Evolutionary conservation across 2,329 filamentous ascomycete species (phyloP), one percentile per base, ranked within the genome.

Genomic region (Talaromyces sp.): DNA sequence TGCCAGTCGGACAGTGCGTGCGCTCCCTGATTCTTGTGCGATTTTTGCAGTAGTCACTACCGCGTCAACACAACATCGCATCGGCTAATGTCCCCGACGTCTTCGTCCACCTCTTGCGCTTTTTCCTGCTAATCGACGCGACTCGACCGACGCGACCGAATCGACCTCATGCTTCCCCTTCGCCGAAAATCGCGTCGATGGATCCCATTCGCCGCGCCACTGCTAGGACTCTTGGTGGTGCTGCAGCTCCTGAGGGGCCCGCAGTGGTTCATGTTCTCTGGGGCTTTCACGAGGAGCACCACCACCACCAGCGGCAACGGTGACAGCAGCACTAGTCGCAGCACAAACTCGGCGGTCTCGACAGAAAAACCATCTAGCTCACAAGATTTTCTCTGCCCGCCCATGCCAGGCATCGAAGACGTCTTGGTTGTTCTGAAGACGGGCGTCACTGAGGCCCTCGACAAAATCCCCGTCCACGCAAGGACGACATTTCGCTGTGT

Each of bases 401-500:
- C 71, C 3, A 63, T 77, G 3, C 71, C 77, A 10, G 79, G 77
- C 13, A 72, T 81, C 25, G 75, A 82, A 3, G 78, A 86, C 67
- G 72, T 86, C 54, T 80, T 86, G 62, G 78, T 87, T 17, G 74
- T 85, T 10, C 75, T 87, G 63, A 82, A 82, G 64, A 87, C 85
- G 0, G 85, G 84, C 58, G 83, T 84, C 17, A 84, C 82, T 8
- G 84, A 87, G 66, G 78, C 83, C 15, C 71, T 76, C 58, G 77
- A 81, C 30, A 85, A 85, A 68, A 77, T 87, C 2, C 82, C 83
- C 1, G 71, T 79, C 2, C 84, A 86, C 65, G 78, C 85, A 62
- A 70, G 77, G 57, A 84, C 82, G 1, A 83, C 83, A 0, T 75
- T 86, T 22, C 76, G 77, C 64, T 87, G 84, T 72, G 78, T 84